Evolutionary conservation across 176 grass and related monocot genomes (phyloP), one percentile per base, ranked within the genome.

Genomic region (Zoysia japonica): DNA sequence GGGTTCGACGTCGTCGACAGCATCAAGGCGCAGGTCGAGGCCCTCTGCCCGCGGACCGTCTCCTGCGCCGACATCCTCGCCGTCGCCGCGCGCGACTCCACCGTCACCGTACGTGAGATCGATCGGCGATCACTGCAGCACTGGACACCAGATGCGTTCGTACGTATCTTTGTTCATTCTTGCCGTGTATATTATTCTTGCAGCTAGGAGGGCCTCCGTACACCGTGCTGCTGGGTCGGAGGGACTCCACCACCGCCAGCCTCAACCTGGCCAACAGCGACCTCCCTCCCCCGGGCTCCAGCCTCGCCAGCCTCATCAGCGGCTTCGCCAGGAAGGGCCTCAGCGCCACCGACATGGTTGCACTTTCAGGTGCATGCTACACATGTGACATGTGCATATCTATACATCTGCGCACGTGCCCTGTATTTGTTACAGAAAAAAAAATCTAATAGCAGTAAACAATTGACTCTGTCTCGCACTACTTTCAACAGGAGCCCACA

Each of bases 51-150:
- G 51, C 72, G 49, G n/a, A 82, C 70, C 1, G 83, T 97, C 28
- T 97, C 91, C 5, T 92, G 85, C 59, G 83, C 86, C 8, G 85
- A 84, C 80, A 84, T 94, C 83, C 70, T 94, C 75, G 83, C 91
- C 77, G 82, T 93, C 16, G 79, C 91, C 14, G 80, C 65, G 28
- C 86, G 85, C 1, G 88, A 88, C 85, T 17, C 75, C 46, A 2
- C 67, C 53, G 72, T 82, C 6, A 49, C 78, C 28, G 78, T 87
- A 71, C 36, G 71, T 61, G 59, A 61, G 9, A 9, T 1, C 3
- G 52, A 54, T 54, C 15, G 15, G n/a, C n/a, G 6, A 6, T 7
- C 45, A 45, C 3, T 28, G 6, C 44, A 36, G 14, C 45, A 2
- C 45, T 60, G 5, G 0, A 60, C 7, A 47, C 45, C 1, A 4